Percentiles rank a stretch among this genome's conserved stretches.
Conservation (phyloP, 495 filamentous ascomycete genomes). For the Bacidia rubella region DNA sequence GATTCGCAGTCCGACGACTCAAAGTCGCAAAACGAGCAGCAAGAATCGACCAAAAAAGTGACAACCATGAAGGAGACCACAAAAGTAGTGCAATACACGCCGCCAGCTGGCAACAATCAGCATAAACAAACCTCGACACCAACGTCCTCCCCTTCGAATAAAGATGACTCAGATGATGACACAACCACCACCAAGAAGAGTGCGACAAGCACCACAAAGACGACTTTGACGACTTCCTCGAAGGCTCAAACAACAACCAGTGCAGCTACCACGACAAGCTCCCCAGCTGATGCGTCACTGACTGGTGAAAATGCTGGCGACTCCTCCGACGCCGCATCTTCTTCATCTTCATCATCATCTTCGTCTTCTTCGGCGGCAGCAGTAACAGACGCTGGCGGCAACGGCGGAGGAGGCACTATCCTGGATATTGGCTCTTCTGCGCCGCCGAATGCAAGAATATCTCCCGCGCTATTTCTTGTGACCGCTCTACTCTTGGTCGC, state of each 20-base stretch:
- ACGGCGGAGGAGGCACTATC: constrained; percentile 11
- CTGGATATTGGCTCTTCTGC: constrained; percentile 13
- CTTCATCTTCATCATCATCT: constrained; percentile 1
- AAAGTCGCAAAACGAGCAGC: no score
- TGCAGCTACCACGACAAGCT: not conserved
- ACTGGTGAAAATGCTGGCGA: not conserved
- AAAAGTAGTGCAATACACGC: no score
- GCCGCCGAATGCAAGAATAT: constrained; percentile 3
- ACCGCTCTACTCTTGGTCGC: not conserved
- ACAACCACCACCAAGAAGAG: not conserved
- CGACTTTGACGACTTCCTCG: not conserved
- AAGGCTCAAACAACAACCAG: not conserved
- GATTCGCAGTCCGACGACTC: not conserved
- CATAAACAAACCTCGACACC: not conserved
- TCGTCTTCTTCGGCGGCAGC: not conserved
- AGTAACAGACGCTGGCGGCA: not conserved
- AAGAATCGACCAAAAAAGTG: no score
- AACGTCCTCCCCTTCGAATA: not conserved
- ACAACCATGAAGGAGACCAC: no score
- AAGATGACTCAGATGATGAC: not conserved
- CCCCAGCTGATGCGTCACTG: not conserved
- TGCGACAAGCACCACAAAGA: not conserved
- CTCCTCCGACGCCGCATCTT: not conserved
- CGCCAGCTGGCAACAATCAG: not conserved
- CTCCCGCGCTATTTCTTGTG: not conserved